These are phyloP conservation scores for Brassica carinata DNA, from an alignment of 345 rosid species.

Conservation along the genomic window DNA sequence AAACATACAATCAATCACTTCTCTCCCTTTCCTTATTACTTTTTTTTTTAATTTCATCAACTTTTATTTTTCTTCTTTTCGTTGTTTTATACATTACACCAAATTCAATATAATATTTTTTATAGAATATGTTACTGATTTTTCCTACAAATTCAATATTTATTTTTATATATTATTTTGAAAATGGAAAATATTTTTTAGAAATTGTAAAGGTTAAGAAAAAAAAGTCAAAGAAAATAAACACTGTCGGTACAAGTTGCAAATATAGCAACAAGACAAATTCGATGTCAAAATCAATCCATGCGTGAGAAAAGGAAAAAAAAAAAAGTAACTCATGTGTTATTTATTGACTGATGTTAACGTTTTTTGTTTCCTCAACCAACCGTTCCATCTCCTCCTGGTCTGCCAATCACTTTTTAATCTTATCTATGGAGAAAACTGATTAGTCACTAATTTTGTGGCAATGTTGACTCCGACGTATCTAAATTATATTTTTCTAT, in stretches of 20 bases:
- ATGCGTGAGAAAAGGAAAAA: neutral
- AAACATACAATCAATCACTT: slow-evolving; percentile 45
- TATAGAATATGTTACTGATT: too few species aligned
- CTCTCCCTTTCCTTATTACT: slow-evolving; percentile 15
- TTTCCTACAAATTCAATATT: neutral
- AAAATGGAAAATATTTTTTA: neutral
- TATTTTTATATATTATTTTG: neutral
- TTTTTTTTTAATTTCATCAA: neutral
- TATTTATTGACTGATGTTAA: slow-evolving; percentile 28
- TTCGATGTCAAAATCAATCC: slow-evolving; percentile 13
- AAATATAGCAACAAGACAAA: slow-evolving; percentile 20
- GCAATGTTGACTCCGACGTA: too few species aligned
- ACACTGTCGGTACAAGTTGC: slow-evolving; percentile 38
- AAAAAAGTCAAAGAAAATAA: slow-evolving; percentile 17
- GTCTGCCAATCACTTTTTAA: neutral
- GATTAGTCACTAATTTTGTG: neutral
- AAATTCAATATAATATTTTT: too few species aligned
- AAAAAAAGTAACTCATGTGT: slow-evolving; percentile 12
- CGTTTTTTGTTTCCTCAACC: slow-evolving; percentile 18
- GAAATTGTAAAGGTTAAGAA: neutral
- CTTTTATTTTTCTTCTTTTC: too few species aligned
- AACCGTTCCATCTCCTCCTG: neutral
- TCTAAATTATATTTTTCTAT: too few species aligned
- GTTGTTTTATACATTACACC: too few species aligned
- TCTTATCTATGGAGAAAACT: neutral